A percentile compares a stretch with the other conserved stretches of the same genome.
Conservation (phyloP, 805 yeast species). For the Barnettozyma pratensis region DNA sequence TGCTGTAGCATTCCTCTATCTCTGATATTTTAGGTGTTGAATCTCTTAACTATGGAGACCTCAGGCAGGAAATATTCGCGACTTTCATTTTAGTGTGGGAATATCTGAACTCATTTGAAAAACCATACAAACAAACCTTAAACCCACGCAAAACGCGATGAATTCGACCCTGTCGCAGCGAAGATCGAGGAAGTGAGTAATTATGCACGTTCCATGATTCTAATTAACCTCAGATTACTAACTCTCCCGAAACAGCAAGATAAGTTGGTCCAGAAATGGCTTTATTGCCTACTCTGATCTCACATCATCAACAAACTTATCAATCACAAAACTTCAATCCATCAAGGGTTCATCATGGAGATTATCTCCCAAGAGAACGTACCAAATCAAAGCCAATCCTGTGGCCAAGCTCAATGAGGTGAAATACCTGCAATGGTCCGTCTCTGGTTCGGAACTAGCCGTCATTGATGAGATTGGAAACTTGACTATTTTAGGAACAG, state of each 20-base stretch:
- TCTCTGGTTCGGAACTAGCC: slow-evolving; percentile 76
- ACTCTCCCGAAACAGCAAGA: slow-evolving; percentile 8
- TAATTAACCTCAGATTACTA: not conserved
- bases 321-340: slow-evolving; percentile 42
- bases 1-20: too few relatives aligned
- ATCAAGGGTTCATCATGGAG: slow-evolving; percentile 77
- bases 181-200: not conserved
- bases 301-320: slow-evolving; percentile 28
- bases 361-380: slow-evolving; percentile 30
- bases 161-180: not conserved
- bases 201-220: too few relatives aligned
- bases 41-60: not conserved
- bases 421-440: slow-evolving; percentile 63
- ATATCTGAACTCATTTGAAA: not conserved
- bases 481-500: slow-evolving; percentile 49
- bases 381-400: slow-evolving; percentile 21
- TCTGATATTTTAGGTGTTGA: too few relatives aligned
- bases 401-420: slow-evolving; percentile 30
- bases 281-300: slow-evolving; percentile 66
- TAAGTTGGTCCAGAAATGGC: slow-evolving; percentile 76
- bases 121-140: too few relatives aligned
- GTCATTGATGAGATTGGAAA: slow-evolving; percentile 70
- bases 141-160: not conserved
- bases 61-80: not conserved
- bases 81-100: not conserved